Conservation (phyloP, 257 asterid genomes). For the Misopates orontium region DNA sequence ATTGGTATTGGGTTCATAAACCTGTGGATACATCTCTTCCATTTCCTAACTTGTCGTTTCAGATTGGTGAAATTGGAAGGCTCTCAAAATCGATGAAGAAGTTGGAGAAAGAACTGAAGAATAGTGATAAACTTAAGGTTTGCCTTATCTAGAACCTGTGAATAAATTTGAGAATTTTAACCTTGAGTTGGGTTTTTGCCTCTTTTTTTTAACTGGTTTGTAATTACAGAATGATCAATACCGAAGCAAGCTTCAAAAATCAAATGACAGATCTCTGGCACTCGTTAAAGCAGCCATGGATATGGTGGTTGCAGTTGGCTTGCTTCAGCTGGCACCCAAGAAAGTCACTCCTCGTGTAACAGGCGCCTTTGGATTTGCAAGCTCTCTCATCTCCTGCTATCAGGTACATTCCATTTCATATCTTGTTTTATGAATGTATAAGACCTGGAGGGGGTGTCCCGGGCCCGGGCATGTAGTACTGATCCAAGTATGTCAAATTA, state of each 20-base stretch:
- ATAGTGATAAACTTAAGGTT: conserved; percentile 71
- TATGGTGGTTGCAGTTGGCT: conserved; percentile 85
- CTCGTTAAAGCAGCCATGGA: conserved; percentile 79
- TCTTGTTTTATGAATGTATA: too few relatives aligned
- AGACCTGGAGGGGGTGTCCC: too few relatives aligned
- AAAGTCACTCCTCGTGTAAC: conserved; percentile 93
- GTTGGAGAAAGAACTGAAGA: conserved; percentile 76
- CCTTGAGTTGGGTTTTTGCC: conserved; percentile 1
- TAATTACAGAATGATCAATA: conserved; percentile 63
- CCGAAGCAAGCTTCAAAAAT: conserved; percentile 55
- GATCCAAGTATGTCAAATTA: too few relatives aligned
- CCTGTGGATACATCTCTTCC: too few relatives aligned
- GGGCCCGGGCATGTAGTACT: too few relatives aligned
- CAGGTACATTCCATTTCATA: conserved; percentile 51
- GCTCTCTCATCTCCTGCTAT: conserved; percentile 91
- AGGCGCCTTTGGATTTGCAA: conserved; percentile 78
- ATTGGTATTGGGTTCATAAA: too few relatives aligned
- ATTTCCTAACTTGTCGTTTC: conserved; percentile 9
- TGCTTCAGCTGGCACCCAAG: conserved; percentile 92
- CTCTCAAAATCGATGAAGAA: conserved; percentile 79
- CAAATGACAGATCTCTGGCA: conserved; percentile 79
- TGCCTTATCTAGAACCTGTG: conserved; percentile 12
- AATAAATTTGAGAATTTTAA: background rate
- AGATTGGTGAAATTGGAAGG: conserved; percentile 90
- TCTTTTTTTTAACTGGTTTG: conserved; percentile 3